phyloP scores from a whole-genome alignment of 2,329 filamentous ascomycete species.

The Talaromyces verruculosus region DNA sequence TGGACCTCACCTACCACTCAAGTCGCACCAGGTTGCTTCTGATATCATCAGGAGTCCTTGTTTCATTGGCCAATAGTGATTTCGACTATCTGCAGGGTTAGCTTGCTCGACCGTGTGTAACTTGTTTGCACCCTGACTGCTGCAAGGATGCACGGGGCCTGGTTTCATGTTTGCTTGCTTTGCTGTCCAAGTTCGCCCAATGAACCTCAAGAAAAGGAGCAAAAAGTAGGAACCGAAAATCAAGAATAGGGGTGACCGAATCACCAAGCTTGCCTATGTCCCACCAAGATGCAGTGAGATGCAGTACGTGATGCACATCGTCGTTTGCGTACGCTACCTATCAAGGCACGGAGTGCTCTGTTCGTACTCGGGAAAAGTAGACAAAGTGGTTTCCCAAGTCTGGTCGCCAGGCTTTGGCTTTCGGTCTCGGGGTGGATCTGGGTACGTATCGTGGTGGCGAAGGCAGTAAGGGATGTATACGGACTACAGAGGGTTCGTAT shows the following conservation, averaged over 20 bases:
- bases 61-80: not conserved
- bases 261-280: not conserved
- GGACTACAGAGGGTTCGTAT: not conserved
- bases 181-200: not conserved
- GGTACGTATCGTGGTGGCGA: not conserved
- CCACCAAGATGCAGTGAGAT: slow-evolving; percentile 2
- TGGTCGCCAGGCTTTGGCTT: not conserved
- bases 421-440: not conserved
- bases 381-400: not conserved
- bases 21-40: not conserved
- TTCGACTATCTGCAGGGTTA: not conserved
- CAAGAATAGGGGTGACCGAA: not conserved
- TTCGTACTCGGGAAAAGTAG: not conserved
- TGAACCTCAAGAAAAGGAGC: not conserved
- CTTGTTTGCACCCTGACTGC: not conserved
- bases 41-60: not conserved
- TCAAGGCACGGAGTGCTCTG: not conserved
- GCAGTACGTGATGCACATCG: not conserved
- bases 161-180: slow-evolving; percentile 1
- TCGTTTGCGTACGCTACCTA: not conserved
- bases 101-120: not conserved
- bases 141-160: slow-evolving; percentile 15
- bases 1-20: not conserved
- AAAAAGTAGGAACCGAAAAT: not conserved
- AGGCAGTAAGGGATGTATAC: slow-evolving; percentile 1